These are phyloP conservation scores for Lactarius trivialis DNA, from an alignment of 768 basidiomycete species.

Conservation along the genomic window DNA sequence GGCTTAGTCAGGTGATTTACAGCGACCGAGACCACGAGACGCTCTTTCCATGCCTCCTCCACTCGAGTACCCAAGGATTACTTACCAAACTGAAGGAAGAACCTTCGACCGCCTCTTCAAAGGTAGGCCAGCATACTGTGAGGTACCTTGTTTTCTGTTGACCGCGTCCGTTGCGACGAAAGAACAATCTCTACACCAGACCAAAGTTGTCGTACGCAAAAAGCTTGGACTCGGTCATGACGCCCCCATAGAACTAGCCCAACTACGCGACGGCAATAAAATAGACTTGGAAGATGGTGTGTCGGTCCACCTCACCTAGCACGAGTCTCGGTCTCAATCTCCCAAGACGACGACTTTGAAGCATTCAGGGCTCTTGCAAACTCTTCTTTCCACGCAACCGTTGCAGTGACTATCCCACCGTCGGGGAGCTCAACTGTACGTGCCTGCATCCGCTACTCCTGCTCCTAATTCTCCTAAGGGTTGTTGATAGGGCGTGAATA, in stretches of 20 bases:
- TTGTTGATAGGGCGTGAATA: neutral
- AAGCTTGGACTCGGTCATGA: slow-evolving; percentile 50
- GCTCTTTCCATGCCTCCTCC: neutral
- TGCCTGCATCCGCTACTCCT: neutral
- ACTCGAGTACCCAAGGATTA: slow-evolving; percentile 12
- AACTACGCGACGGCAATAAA: slow-evolving; percentile 45
- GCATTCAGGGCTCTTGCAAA: slow-evolving; percentile 52
- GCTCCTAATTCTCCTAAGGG: neutral
- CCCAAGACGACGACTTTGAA: slow-evolving; percentile 70
- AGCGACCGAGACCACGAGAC: neutral
- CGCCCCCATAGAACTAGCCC: slow-evolving; percentile 36
- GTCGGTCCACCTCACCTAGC: slow-evolving; percentile 19
- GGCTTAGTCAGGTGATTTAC: no score
- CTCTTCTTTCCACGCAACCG: slow-evolving; percentile 25
- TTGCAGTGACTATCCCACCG: slow-evolving; percentile 8
- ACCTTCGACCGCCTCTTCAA: slow-evolving; percentile 51
- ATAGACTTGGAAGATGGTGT: slow-evolving; percentile 77
- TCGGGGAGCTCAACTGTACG: slow-evolving; percentile 1
- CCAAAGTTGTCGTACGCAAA: slow-evolving; percentile 49
- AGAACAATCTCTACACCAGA: slow-evolving; percentile 59
- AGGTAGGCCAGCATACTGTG: slow-evolving; percentile 28
- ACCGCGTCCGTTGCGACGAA: slow-evolving; percentile 3
- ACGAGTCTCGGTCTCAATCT: slow-evolving; percentile 4
- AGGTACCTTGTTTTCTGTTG: slow-evolving; percentile 13
- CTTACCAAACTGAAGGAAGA: slow-evolving; percentile 23